Evolutionary conservation across 768 basidiomycete species (phyloP).

Genomic region (Coprinopsis sp.): DNA sequence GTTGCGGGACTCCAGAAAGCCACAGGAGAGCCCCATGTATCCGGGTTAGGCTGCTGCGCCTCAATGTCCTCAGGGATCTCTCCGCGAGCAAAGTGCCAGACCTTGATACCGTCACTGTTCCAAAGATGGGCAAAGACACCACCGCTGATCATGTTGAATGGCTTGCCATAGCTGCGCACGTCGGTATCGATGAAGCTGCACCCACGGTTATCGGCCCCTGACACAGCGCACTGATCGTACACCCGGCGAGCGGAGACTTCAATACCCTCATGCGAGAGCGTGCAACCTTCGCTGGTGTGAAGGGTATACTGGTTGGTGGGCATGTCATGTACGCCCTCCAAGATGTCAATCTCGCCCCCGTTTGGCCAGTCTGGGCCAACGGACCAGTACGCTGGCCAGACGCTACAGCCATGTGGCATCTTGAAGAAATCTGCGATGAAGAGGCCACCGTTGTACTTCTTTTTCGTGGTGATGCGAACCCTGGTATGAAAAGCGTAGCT

Average conservation of each 20-base stretch:
- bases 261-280: slow-evolving; percentile 24
- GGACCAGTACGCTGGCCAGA: slow-evolving; percentile 56
- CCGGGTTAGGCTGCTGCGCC: slow-evolving; percentile 39
- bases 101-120: slow-evolving; percentile 45
- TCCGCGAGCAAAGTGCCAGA: slow-evolving; percentile 53
- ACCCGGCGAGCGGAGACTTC: slow-evolving; percentile 23
- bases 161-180: slow-evolving; percentile 34
- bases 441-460: slow-evolving; percentile 59
- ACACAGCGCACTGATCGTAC: slow-evolving; percentile 37
- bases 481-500: slow-evolving; percentile 29
- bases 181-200: slow-evolving; percentile 46
- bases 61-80: slow-evolving; percentile 50
- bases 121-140: slow-evolving; percentile 58
- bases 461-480: slow-evolving; percentile 63
- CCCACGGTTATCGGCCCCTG: slow-evolving; percentile 36
- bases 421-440: slow-evolving; percentile 69
- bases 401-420: slow-evolving; percentile 70
- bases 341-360: slow-evolving; percentile 64
- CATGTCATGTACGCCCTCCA: slow-evolving; percentile 68
- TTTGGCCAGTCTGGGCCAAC: slow-evolving; percentile 50
- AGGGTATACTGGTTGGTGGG: slow-evolving; percentile 59
- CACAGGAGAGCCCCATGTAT: slow-evolving; percentile 46
- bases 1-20: slow-evolving; percentile 46
- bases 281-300: slow-evolving; percentile 49
- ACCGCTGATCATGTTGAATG: slow-evolving; percentile 41